A percentile compares a stretch with the other conserved stretches of the same genome.
These are phyloP conservation scores for Sphaerulina musiva DNA, from an alignment of 2,329 filamentous ascomycete genomes.

Conservation along the genomic window DNA sequence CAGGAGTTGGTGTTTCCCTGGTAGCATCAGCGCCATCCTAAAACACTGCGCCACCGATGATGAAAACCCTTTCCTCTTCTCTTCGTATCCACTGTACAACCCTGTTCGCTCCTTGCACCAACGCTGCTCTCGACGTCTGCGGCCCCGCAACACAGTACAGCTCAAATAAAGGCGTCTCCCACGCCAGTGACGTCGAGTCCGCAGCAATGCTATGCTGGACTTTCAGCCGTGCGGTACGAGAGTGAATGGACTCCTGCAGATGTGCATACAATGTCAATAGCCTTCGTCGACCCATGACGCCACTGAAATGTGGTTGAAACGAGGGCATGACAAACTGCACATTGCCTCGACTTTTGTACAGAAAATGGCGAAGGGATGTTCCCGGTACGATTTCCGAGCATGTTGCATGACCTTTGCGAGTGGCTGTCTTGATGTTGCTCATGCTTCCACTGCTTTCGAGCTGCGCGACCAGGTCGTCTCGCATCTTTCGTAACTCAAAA, in stretches of 20 bases:
- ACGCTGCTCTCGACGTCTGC: slow-evolving; percentile 52
- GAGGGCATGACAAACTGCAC: slow-evolving; percentile 94
- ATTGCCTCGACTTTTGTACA: slow-evolving; percentile 91
- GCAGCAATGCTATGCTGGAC: slow-evolving; percentile 71
- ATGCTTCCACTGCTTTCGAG: slow-evolving; percentile 71
- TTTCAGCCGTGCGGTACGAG: slow-evolving; percentile 75
- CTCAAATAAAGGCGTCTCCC: slow-evolving; percentile 87
- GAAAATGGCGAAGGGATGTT: slow-evolving; percentile 76
- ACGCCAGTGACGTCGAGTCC: slow-evolving; percentile 76
- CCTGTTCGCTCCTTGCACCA: slow-evolving; percentile 81
- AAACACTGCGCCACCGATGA: slow-evolving; percentile 88
- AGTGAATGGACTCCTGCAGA: slow-evolving; percentile 78
- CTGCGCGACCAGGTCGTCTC: slow-evolving; percentile 58
- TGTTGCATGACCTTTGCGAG: slow-evolving; percentile 62
- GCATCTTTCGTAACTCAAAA: slow-evolving; percentile 73
- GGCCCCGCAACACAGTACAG: slow-evolving; percentile 91
- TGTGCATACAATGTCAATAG: slow-evolving; percentile 79
- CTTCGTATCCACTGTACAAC: slow-evolving; percentile 85
- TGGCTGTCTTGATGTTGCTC: slow-evolving; percentile 64
- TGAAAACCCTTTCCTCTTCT: slow-evolving; percentile 91
- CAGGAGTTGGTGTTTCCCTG: neutral
- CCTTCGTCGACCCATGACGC: slow-evolving; percentile 36
- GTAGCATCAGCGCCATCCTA: slow-evolving; percentile 23
- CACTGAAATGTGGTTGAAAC: slow-evolving; percentile 61
- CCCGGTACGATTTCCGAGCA: slow-evolving; percentile 72